Evolutionary conservation across 2,329 filamentous ascomycete genomes (phyloP).

Genomic region (Fusarium albosuccineum): DNA sequence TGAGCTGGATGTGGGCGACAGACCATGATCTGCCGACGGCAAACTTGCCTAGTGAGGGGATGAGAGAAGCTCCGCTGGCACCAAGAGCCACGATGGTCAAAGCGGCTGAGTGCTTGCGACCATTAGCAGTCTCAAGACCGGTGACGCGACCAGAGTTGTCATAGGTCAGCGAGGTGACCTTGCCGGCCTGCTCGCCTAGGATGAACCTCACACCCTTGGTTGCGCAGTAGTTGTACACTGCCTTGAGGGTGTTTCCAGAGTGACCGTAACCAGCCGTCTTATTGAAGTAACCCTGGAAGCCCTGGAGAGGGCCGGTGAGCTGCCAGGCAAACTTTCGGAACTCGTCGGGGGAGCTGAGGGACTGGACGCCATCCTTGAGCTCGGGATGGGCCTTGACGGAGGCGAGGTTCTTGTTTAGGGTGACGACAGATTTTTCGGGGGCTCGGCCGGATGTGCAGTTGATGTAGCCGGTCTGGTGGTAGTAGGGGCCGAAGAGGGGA

Average conservation of each 20-base stretch:
- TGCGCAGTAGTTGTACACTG: slow-evolving; percentile 8
- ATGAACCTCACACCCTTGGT: slow-evolving; percentile 13
- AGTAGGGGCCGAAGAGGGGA: slow-evolving; percentile 23
- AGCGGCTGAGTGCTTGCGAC: background rate
- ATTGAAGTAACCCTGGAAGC: slow-evolving; percentile 23
- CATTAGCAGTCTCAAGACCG: slow-evolving; percentile 13
- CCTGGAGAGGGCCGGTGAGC: slow-evolving; percentile 8
- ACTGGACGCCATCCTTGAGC: slow-evolving; percentile 10
- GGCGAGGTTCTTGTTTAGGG: slow-evolving; percentile 11
- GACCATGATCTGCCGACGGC: slow-evolving; percentile 15
- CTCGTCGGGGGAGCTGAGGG: slow-evolving; percentile 1
- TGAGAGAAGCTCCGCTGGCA: slow-evolving; percentile 6
- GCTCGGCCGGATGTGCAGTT: slow-evolving; percentile 17
- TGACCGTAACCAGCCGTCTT: slow-evolving; percentile 7
- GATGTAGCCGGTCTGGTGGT: slow-evolving; percentile 25
- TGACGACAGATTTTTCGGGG: slow-evolving; percentile 12
- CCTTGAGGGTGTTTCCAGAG: slow-evolving; percentile 12
- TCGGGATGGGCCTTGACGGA: slow-evolving; percentile 8
- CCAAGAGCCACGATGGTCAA: slow-evolving; percentile 16
- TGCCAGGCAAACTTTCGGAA: slow-evolving; percentile 18
- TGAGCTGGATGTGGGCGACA: slow-evolving; percentile 22
- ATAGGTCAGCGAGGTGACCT: slow-evolving; percentile 5
- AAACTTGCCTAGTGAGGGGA: slow-evolving; percentile 6
- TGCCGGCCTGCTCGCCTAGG: slow-evolving; percentile 15
- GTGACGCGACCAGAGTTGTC: slow-evolving; percentile 3